phyloP scores from a whole-genome alignment of 345 rosid genomes.

The Aquilaria sinensis region DNA sequence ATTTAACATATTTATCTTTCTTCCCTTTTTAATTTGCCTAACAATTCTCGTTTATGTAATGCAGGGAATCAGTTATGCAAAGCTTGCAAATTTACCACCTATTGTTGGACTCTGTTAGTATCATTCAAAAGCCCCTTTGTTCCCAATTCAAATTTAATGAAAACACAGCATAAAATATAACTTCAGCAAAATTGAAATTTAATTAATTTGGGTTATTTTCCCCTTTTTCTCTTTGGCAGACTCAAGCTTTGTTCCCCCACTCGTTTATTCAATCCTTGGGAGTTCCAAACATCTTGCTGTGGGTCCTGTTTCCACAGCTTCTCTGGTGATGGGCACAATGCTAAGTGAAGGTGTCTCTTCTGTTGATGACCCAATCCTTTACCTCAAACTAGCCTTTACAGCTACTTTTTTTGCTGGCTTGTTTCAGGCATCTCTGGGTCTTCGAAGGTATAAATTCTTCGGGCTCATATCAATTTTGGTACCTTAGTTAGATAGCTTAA shows the following conservation, averaged over 20 bases:
- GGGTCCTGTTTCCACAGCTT: conserved; percentile 97
- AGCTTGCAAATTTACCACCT: conserved; percentile 92
- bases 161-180: not conserved
- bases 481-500: not conserved
- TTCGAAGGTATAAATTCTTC: conserved; percentile 49
- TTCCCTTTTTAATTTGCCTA: not conserved
- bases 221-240: conserved; percentile 39
- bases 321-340: conserved; percentile 97
- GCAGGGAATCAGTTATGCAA: conserved; percentile 99
- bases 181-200: conserved; percentile 3
- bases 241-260: conserved; percentile 98
- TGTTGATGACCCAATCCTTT: conserved; percentile 52
- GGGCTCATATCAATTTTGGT: not conserved
- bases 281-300: conserved; percentile 92
- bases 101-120: conserved; percentile 88
- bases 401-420: conserved; percentile 96
- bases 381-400: conserved; percentile 85
- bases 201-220: not conserved
- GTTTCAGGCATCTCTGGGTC: conserved; percentile 87
- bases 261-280: conserved; percentile 79
- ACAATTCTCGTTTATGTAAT: conserved; percentile 15
- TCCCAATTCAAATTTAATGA: conserved; percentile 1
- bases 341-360: conserved; percentile 68
- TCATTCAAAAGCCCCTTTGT: not conserved
- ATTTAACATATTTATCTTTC: not conserved